Evolutionary conservation across 2,329 filamentous ascomycete species (phyloP), one percentile per base, ranked within the genome.

Genomic region (Cladosporium colombiae): DNA sequence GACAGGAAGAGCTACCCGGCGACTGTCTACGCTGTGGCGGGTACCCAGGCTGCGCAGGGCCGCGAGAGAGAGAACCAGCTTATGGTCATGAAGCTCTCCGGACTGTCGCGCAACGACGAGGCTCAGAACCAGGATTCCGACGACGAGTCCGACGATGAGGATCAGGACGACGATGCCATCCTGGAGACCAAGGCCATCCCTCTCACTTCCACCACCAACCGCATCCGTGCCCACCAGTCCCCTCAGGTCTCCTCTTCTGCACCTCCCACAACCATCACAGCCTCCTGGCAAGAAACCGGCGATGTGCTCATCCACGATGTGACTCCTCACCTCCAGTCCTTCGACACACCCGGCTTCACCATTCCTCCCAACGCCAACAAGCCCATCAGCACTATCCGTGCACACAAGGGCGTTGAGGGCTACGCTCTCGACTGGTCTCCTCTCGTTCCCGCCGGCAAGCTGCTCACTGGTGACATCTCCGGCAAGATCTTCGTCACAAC

Each of bases 381-480:
- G 81, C 93, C 95, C 37, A 80, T 96, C 60, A 91, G 86, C 70
- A 97, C 92, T 2, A 88, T 99, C 72, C 88, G 91, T 72, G 92
- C 94, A 72, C 95, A 99, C 85, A 94, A 93, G 81, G 82, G 88
- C 14, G 78, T 77, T 67, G 95, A 99, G 82, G 95, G 95, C 58
- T 99, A 98, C 78, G 95, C 92, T 0, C 80, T 99, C n/a, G 95
- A 97, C 80, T 99, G 95, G 95, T 97, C 93, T 29, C 91, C 92
- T 0, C 78, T 92, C 11, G 85, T 91, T 55, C 87, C 92, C 0
- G 85, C 89, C 56, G 93, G 93, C 66, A 95, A 94, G 79, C 88
- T 99, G 3, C 81, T 97, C 55, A 97, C 94, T 0, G 95, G 95
- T 69, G 95, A 99, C 79, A 92, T 93, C 75, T 86, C 93, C 70